Base-by-base conservation (phyloP, 208 protist genomes). In the Leishmania gerbilli region DNA sequence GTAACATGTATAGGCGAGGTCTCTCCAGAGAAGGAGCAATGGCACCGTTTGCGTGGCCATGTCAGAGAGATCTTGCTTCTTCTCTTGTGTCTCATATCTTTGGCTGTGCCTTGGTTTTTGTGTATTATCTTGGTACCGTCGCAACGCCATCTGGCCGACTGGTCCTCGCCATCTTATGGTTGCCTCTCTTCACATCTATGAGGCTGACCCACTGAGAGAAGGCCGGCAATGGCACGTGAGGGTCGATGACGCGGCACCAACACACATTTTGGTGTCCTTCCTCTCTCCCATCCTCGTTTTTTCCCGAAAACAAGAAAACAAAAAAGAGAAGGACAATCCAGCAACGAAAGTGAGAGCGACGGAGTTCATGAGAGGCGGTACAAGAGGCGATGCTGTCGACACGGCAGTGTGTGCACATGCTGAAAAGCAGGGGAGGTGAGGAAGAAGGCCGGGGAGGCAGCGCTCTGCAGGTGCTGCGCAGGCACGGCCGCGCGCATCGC, bases 1-100 rank as follows among this genome's bases (percentile, higher is more conserved):
- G 74, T 84, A 75, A 24, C 9, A 79, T 45, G 74, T 76, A 74
- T 31, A 60, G 53, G 13, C 1, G 0, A 13, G 55, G 3, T 69
- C 34, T 24, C n/a, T 37, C 40, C 42, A 75, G 24, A 75, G 21
- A 27, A 27, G 49, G n/a, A 31, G 24, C 9, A 8, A 34, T 45
- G 34, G 40, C 8, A 15, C 17, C 21, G 7, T 11, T 75, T 31
- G 19, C 19, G 62, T 51, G 9, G 1, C 67, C 56, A 8, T 71
- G 56, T 71, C 17, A 55, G 8, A 21, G 51, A 55, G 17, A 3
- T 79, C 71, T 77, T 71, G 40, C 34, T 71, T 19, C 34, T 71
- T 19, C 24, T 24, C 19, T 64, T 3, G 51, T 55, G 51, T 55
- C 51, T 55, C 17, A 13, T 55, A 55, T 15, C 1, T 21, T 21